Evolutionary conservation across 2,329 filamentous ascomycete species (phyloP).

Genomic region (Onygena corvina): DNA sequence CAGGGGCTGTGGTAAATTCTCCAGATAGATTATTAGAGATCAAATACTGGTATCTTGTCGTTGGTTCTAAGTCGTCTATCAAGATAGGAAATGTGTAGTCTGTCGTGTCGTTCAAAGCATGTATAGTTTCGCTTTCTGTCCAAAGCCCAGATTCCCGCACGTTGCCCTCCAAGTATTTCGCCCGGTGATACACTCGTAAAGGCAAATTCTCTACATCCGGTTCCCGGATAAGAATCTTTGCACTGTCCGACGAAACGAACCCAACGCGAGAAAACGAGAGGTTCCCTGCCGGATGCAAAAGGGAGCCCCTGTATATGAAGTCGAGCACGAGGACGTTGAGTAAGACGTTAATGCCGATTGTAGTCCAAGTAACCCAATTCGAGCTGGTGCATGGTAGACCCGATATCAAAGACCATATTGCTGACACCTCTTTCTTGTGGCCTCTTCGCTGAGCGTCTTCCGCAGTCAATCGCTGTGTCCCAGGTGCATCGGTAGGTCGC

Average conservation of each 20-base stretch:
- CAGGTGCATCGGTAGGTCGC: not conserved
- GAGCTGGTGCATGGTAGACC: slow-evolving; percentile 66
- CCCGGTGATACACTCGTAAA: slow-evolving; percentile 49
- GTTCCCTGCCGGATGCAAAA: slow-evolving; percentile 58
- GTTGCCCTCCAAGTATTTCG: slow-evolving; percentile 20
- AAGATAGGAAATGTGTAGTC: slow-evolving; percentile 68
- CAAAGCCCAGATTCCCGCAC: slow-evolving; percentile 36
- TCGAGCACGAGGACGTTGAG: slow-evolving; percentile 62
- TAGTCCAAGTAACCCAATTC: slow-evolving; percentile 51
- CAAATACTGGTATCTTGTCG: slow-evolving; percentile 68
- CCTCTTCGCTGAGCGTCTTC: not conserved
- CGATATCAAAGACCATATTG: slow-evolving; percentile 49
- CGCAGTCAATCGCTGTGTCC: not conserved
- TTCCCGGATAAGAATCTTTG: slow-evolving; percentile 73
- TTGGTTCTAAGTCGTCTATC: slow-evolving; percentile 54
- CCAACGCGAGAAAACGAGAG: slow-evolving; percentile 78
- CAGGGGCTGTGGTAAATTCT: slow-evolving; percentile 66
- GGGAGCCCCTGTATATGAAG: slow-evolving; percentile 60
- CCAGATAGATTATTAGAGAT: slow-evolving; percentile 81
- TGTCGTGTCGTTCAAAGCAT: slow-evolving; percentile 58
- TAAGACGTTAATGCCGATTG: slow-evolving; percentile 59
- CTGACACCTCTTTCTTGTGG: not conserved
- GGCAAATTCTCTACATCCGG: slow-evolving; percentile 64
- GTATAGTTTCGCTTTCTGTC: slow-evolving; percentile 53
- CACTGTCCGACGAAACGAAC: slow-evolving; percentile 68